Conservation (phyloP, 1,284 basidiomycete genomes). For the Apiotrichum mycotoxinovorans region DNA sequence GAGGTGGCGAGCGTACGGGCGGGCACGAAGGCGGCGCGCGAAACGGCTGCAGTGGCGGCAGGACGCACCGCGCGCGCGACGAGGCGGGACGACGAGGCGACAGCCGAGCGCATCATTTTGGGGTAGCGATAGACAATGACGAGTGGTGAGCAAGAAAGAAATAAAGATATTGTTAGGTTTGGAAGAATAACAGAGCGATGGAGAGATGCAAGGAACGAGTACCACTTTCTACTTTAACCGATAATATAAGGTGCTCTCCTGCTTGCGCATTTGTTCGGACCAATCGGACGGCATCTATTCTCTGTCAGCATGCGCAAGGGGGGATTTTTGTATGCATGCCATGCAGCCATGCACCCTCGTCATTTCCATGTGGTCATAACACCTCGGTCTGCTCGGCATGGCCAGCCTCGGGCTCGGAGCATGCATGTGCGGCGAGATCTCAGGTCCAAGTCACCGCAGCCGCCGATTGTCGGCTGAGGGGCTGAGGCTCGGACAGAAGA, state of each 20-base stretch:
- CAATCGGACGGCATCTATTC: conserved; percentile 11
- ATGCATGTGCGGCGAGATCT: background rate
- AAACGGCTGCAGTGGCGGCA: background rate
- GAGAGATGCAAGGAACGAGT: too few relatives aligned
- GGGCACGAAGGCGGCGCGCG: conserved; percentile 1
- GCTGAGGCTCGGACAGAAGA: too few relatives aligned
- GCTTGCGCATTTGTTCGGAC: conserved; percentile 5
- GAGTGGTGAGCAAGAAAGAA: background rate
- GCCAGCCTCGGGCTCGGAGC: too few relatives aligned
- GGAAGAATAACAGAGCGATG: background rate
- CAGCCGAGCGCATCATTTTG: conserved; percentile 25
- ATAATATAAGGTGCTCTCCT: background rate
- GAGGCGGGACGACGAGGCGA: conserved; percentile 32
- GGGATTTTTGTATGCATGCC: background rate
- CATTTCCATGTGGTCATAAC: too few relatives aligned
- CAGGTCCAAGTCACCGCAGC: too few relatives aligned
- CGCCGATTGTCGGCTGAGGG: too few relatives aligned
- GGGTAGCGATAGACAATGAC: conserved; percentile 3
- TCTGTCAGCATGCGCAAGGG: background rate
- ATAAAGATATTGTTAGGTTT: too few relatives aligned
- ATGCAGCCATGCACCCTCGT: too few relatives aligned
- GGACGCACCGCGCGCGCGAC: background rate
- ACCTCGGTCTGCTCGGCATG: too few relatives aligned
- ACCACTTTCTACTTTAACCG: too few relatives aligned
- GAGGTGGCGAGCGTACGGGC: conserved; percentile 19